Evolutionary conservation across 2,329 filamentous ascomycete genomes (phyloP).

Genomic region (Pyrenophora tritici-repentis): DNA sequence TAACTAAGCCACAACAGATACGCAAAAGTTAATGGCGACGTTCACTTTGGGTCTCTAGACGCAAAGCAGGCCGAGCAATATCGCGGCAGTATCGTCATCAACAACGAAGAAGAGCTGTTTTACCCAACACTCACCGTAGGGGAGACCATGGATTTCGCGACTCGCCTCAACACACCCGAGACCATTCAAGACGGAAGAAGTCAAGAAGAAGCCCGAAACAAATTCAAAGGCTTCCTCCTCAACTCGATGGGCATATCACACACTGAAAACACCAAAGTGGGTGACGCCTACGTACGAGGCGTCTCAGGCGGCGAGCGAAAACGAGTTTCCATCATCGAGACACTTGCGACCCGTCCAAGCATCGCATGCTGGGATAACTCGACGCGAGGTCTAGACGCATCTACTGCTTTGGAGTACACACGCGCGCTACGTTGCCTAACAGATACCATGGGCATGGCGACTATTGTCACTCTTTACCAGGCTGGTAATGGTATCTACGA

Average conservation of each 20-base stretch:
- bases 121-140: slow-evolving; percentile 58
- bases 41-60: slow-evolving; percentile 56
- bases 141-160: slow-evolving; percentile 60
- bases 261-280: slow-evolving; percentile 68
- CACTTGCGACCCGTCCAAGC: slow-evolving; percentile 61
- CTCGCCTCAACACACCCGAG: slow-evolving; percentile 61
- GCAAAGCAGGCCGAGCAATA: slow-evolving; percentile 76
- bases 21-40: slow-evolving; percentile 70
- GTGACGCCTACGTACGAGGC: slow-evolving; percentile 68
- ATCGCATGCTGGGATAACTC: slow-evolving; percentile 59
- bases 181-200: slow-evolving; percentile 58
- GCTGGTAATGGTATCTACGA: slow-evolving; percentile 59
- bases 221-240: slow-evolving; percentile 61
- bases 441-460: slow-evolving; percentile 55
- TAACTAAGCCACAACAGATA: neutral
- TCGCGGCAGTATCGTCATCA: slow-evolving; percentile 76
- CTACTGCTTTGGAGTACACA: slow-evolving; percentile 60
- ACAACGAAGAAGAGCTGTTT: slow-evolving; percentile 60
- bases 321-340: slow-evolving; percentile 71
- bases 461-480: slow-evolving; percentile 62
- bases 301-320: slow-evolving; percentile 72
- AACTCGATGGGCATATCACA: slow-evolving; percentile 51
- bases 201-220: slow-evolving; percentile 53
- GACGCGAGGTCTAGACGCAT: slow-evolving; percentile 43
- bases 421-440: slow-evolving; percentile 58